These are phyloP conservation scores for Syncephalastrum monosporum DNA, from an alignment of 371 early-diverging fungal genomes.

Conservation along the genomic window DNA sequence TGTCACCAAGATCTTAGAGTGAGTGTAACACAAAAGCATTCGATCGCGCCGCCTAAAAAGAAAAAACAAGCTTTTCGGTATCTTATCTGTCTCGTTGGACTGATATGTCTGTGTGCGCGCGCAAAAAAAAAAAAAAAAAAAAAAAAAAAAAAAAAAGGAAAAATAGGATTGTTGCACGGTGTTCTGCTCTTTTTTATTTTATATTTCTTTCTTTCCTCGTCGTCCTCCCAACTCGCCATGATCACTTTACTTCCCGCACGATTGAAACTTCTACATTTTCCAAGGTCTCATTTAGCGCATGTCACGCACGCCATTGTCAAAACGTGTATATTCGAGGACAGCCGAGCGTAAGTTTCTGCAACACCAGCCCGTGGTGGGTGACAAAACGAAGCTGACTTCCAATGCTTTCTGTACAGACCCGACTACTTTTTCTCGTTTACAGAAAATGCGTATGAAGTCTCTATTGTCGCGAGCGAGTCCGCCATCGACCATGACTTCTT, in stretches of 20 bases:
- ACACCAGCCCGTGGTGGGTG: not conserved
- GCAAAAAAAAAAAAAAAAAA: too few relatives aligned
- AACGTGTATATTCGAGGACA: constrained; percentile 55
- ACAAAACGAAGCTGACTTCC: not conserved
- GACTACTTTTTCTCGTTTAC: constrained; percentile 73
- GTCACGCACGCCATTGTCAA: constrained; percentile 68
- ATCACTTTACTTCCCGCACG: constrained; percentile 47
- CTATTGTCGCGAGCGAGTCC: constrained; percentile 63
- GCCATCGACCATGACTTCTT: constrained; percentile 54
- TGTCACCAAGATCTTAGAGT: too few relatives aligned
- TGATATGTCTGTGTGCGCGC: too few relatives aligned
- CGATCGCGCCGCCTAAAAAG: too few relatives aligned
- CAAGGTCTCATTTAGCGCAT: constrained; percentile 37
- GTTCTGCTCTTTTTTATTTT: constrained; percentile 5
- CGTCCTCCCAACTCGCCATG: constrained; percentile 15
- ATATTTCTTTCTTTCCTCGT: not conserved
- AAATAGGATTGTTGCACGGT: too few relatives aligned
- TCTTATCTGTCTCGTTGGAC: too few relatives aligned
- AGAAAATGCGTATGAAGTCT: constrained; percentile 74
- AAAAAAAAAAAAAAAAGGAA: too few relatives aligned
- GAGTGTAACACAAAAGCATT: too few relatives aligned
- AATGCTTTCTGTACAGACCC: constrained; percentile 29
- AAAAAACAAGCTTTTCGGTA: too few relatives aligned
- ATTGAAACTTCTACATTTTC: constrained; percentile 48
- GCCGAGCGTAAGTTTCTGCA: constrained; percentile 24